A percentile compares a stretch with the other conserved stretches of the same genome.
phyloP scores from a whole-genome alignment of 2,329 filamentous ascomycete genomes.

The Remersonia thermophila region DNA sequence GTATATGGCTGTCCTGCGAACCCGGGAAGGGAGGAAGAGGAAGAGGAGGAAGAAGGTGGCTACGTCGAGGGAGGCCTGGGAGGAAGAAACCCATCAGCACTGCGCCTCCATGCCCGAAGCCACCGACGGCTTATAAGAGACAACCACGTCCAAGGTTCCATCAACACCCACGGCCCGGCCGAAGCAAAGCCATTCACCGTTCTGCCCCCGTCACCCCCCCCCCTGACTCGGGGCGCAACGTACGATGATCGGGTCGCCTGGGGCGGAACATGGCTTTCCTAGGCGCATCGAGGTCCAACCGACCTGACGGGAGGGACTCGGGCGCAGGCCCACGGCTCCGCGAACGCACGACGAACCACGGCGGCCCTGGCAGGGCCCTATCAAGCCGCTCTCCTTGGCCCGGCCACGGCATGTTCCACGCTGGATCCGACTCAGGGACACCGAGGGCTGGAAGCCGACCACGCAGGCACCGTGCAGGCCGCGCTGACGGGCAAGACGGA shows the following conservation, averaged over 20 bases:
- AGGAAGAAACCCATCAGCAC: slow-evolving; percentile 2
- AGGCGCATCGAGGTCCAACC: slow-evolving; percentile 13
- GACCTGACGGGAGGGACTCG: slow-evolving; percentile 6
- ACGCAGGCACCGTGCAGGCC: too few species aligned
- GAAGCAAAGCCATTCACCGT: too few species aligned
- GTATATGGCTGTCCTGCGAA: background rate
- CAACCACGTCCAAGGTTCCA: too few species aligned
- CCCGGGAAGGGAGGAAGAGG: background rate
- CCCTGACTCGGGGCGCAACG: too few species aligned
- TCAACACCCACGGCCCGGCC: too few species aligned
- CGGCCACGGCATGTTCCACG: slow-evolving; percentile 3
- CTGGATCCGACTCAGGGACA: background rate
- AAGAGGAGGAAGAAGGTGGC: background rate
- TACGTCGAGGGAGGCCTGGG: slow-evolving; percentile 1
- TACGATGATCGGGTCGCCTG: slow-evolving; percentile 7
- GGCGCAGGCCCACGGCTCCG: slow-evolving; percentile 3
- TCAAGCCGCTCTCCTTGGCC: slow-evolving; percentile 1
- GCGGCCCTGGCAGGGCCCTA: slow-evolving; percentile 5
- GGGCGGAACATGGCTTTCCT: slow-evolving; percentile 3
- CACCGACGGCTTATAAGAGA: background rate
- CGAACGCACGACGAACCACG: slow-evolving; percentile 4
- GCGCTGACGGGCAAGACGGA: too few species aligned
- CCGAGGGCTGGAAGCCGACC: too few species aligned
- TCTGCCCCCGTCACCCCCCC: too few species aligned
- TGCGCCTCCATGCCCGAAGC: too few species aligned